These are phyloP conservation scores for Cercophora sp. DNA, from an alignment of 495 filamentous ascomycete genomes.

Conservation along the genomic window DNA sequence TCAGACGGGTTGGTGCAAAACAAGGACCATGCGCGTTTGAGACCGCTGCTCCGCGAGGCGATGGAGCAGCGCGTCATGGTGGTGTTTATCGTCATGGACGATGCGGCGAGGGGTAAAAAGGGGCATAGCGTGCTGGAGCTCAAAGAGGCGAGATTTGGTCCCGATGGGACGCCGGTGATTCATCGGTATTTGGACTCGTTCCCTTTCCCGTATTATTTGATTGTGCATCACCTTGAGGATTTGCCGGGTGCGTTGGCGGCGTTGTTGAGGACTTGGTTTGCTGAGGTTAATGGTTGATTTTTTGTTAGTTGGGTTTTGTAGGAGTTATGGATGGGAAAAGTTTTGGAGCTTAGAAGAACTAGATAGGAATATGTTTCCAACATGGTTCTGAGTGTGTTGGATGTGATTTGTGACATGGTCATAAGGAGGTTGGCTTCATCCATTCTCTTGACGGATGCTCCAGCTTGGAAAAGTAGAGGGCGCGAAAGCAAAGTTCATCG, in stretches of 20 bases:
- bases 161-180: constrained; percentile 61
- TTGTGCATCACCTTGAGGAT: constrained; percentile 87
- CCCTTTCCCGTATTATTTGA: constrained; percentile 92
- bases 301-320: too few species aligned
- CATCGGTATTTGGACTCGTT: constrained; percentile 91
- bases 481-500: too few species aligned
- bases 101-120: constrained; percentile 46
- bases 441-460: too few species aligned
- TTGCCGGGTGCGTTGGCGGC: constrained; percentile 83
- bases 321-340: too few species aligned
- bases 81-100: constrained; percentile 93
- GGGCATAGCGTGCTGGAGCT: constrained; percentile 69
- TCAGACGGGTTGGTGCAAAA: constrained; percentile 86
- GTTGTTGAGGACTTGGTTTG: constrained; percentile 93
- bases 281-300: constrained; percentile 62
- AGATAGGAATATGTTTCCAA: too few species aligned
- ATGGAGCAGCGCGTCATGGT: constrained; percentile 95
- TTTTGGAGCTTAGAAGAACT: too few species aligned
- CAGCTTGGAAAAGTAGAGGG: too few species aligned
- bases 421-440: too few species aligned
- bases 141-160: constrained; percentile 71
- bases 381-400: too few species aligned
- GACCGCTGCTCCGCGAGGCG: constrained; percentile 76
- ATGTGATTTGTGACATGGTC: too few species aligned
- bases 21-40: constrained; percentile 71